phyloP scores from a whole-genome alignment of 2,329 filamentous ascomycete genomes.

The Pseudocercospora musae region DNA sequence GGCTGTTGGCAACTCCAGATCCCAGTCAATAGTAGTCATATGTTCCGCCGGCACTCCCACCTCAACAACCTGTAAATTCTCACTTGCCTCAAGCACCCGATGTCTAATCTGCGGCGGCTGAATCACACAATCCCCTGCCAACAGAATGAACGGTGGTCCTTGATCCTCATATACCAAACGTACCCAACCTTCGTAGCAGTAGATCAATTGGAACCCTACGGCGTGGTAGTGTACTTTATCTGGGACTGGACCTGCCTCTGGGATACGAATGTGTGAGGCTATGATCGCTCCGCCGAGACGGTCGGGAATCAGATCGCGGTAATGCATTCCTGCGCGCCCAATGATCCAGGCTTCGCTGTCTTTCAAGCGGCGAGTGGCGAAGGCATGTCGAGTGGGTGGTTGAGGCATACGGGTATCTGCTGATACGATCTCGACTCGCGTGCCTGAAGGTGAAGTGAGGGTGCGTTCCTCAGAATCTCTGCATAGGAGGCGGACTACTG shows the following conservation, averaged over 20 bases:
- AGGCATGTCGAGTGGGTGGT: conserved; percentile 10
- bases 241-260: conserved; percentile 13
- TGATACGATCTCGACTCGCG: conserved; percentile 8
- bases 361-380: conserved; percentile 6
- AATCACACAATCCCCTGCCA: conserved; percentile 17
- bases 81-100: conserved; percentile 11
- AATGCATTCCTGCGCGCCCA: conserved; percentile 17
- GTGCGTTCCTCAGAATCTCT: neutral
- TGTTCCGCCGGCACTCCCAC: conserved; percentile 18
- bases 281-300: conserved; percentile 19
- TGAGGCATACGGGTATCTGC: conserved; percentile 3
- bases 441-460: conserved; percentile 12
- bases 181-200: conserved; percentile 17
- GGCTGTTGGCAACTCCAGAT: conserved; percentile 11
- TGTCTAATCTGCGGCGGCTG: conserved; percentile 18
- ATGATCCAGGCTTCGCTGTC: conserved; percentile 14
- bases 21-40: conserved; percentile 13
- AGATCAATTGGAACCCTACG: conserved; percentile 16
- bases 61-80: conserved; percentile 16
- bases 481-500: conserved; percentile 11
- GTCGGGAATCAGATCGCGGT: conserved; percentile 15
- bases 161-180: conserved; percentile 18
- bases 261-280: conserved; percentile 17
- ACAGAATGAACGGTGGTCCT: conserved; percentile 14
- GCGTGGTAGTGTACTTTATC: conserved; percentile 17